Conservation (phyloP, 1,139 yeast species). For the Taphrina betulina region DNA sequence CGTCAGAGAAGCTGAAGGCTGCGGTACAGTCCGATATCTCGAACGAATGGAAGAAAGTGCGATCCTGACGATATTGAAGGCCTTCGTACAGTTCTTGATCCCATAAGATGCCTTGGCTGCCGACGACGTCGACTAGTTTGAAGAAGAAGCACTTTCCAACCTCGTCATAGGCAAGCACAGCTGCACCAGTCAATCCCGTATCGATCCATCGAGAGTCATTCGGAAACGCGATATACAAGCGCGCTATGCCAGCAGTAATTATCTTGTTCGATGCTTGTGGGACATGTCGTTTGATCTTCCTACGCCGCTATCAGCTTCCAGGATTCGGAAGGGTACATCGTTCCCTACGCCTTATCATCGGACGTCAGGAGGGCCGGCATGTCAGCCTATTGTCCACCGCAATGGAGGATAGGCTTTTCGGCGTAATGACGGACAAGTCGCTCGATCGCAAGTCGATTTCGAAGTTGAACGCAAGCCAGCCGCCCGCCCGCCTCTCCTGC, state of each 20-base stretch:
- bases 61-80: constrained; percentile 86
- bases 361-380: constrained; percentile 16
- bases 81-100: constrained; percentile 91
- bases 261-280: constrained; percentile 88
- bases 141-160: constrained; percentile 93
- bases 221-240: constrained; percentile 87
- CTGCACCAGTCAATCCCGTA: constrained; percentile 87
- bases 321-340: too few species aligned
- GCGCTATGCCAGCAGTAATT: constrained; percentile 85
- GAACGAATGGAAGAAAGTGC: constrained; percentile 91
- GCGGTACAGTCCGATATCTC: constrained; percentile 87
- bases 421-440: too few species aligned
- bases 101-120: constrained; percentile 87
- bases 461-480: too few species aligned
- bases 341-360: constrained; percentile 17
- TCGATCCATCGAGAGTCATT: constrained; percentile 76
- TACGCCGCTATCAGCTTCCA: too few species aligned
- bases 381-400: too few species aligned
- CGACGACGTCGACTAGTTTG: constrained; percentile 78
- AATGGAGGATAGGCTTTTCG: too few species aligned
- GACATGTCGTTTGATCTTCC: constrained; percentile 67
- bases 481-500: too few species aligned
- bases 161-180: constrained; percentile 81
- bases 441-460: too few species aligned
- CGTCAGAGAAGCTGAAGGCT: constrained; percentile 88